phyloP scores from a whole-genome alignment of 1,284 basidiomycete species.

The Leccinum fuscescens region DNA sequence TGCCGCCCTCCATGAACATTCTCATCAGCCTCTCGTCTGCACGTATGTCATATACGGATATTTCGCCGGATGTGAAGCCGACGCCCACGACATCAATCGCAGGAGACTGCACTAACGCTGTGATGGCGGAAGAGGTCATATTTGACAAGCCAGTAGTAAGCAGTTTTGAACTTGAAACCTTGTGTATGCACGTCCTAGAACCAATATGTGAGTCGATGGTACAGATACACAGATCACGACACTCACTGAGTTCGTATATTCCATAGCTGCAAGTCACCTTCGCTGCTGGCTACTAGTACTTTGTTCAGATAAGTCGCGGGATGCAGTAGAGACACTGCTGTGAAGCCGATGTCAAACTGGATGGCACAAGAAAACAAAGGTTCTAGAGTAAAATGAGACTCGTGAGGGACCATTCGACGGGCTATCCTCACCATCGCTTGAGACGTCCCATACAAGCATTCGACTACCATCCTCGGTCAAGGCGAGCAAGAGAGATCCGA shows the following conservation, averaged over 20 bases:
- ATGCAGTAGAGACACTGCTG: constrained; percentile 82
- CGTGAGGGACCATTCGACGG: background rate
- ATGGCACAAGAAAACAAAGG: constrained; percentile 45
- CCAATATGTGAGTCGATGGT: constrained; percentile 1
- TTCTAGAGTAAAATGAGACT: constrained; percentile 19
- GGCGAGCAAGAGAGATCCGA: constrained; percentile 78
- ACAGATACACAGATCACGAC: background rate
- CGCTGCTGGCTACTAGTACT: constrained; percentile 79
- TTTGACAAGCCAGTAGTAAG: constrained; percentile 44
- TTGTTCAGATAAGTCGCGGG: constrained; percentile 98
- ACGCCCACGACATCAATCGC: constrained; percentile 95
- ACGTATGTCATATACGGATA: constrained; percentile 87
- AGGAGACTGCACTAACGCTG: constrained; percentile 85
- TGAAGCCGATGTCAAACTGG: constrained; percentile 77
- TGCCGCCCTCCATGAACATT: constrained; percentile 85
- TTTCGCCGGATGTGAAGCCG: constrained; percentile 85
- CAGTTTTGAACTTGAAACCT: constrained; percentile 53
- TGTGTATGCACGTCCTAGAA: constrained; percentile 64
- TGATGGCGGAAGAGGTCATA: constrained; percentile 59
- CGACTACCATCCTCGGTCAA: constrained; percentile 79
- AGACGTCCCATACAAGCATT: constrained; percentile 79
- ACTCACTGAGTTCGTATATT: constrained; percentile 84
- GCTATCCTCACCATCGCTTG: constrained; percentile 37
- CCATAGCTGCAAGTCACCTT: constrained; percentile 91
- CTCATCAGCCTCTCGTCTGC: constrained; percentile 87